Evolutionary conservation across 306 rosid species (phyloP), one percentile per base, ranked within the genome.

Genomic region (Astragalus glycyphyllos): DNA sequence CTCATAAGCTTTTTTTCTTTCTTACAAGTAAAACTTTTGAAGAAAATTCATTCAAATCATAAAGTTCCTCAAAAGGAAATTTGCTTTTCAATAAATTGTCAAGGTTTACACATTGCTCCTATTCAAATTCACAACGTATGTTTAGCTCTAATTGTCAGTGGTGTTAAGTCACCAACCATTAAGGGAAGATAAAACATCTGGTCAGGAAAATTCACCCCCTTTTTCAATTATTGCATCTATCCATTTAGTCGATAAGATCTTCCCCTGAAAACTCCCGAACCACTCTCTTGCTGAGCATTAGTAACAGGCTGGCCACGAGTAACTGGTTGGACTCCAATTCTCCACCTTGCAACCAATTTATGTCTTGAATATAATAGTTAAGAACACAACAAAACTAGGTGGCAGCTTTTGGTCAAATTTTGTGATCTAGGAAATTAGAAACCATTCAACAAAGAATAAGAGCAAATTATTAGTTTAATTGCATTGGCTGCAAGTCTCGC

Each of bases 181-280:
- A 51, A 46, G 68, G 45, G 64, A 45, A n/a, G 58, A 69, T 65
- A 73, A 65, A 78, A 57, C 40, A 32, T 42, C 5, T 12, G 48
- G 41, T 31, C 44, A 77, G 55, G 53, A 40, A 69, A 69, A 64
- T 29, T 31, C 68, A 48, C 63, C 16, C 42, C 57, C 45, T 41
- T 65, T 41, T 65, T 8, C 11, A 8, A 53, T 46, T 34, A 23
- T 5, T 38, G 42, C 49, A 50, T 71, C 74, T 82, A 91, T 26
- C 74, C 96, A 46, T 66, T 68, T 8, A 89, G 90, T 34, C 99
- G 83, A 65, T 89, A 79, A 20, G 96, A 81, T 78, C 97, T 89
- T 69, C 97, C 99, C 68, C 97, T 83, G 86, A 95, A 95, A 74
- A 6, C 80, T 42, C 96, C 92, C 0, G 96, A 54, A 48, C 72